phyloP scores from a whole-genome alignment of 2,329 filamentous ascomycete species.

The Shiraia bambusicola region DNA sequence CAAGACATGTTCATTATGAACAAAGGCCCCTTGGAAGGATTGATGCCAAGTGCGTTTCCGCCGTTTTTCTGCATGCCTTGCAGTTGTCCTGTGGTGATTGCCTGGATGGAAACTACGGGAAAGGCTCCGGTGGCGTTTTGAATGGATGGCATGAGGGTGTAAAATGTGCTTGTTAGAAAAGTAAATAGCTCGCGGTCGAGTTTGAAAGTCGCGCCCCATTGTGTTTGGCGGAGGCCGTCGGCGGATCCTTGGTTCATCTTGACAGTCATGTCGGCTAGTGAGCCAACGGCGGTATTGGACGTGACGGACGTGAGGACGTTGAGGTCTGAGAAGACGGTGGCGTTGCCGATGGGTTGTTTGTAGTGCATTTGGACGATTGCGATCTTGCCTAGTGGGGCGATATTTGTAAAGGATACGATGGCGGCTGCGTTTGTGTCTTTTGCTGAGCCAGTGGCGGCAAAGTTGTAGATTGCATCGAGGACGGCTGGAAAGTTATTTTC shows the following conservation, averaged over 20 bases:
- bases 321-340: constrained; percentile 27
- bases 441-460: constrained; percentile 13
- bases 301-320: constrained; percentile 22
- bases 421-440: constrained; percentile 28
- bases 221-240: constrained; percentile 26
- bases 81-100: constrained; percentile 25
- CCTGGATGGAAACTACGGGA: constrained; percentile 23
- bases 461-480: constrained; percentile 15
- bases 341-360: constrained; percentile 23
- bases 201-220: constrained; percentile 33
- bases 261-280: constrained; percentile 22
- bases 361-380: constrained; percentile 29
- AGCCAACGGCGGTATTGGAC: constrained; percentile 24
- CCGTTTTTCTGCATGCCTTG: constrained; percentile 28
- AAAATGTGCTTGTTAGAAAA: constrained; percentile 25
- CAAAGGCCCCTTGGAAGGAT: constrained; percentile 16
- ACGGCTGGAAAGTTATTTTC: constrained; percentile 13
- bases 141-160: constrained; percentile 9
- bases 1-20: constrained; percentile 25
- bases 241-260: constrained; percentile 21
- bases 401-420: constrained; percentile 14
- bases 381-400: constrained; percentile 18
- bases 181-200: constrained; percentile 23
- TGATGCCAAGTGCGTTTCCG: constrained; percentile 34
- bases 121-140: constrained; percentile 17